phyloP scores from a whole-genome alignment of 2,329 filamentous ascomycete genomes.

The Aspergillus quadrilineatus region DNA sequence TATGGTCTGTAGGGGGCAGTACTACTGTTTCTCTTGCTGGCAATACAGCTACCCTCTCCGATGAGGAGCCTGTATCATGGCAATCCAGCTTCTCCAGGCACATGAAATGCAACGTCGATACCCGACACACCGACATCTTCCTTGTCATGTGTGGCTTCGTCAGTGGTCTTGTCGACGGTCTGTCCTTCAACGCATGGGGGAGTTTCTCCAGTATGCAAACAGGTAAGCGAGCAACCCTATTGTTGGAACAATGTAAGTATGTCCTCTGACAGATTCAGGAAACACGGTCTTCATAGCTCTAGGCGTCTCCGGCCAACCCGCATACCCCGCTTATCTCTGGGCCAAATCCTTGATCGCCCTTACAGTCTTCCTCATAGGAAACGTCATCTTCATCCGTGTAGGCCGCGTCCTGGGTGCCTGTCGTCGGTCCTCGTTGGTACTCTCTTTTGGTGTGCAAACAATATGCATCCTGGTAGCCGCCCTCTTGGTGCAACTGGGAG shows the following conservation, averaged over 20 bases:
- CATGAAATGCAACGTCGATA: conserved; percentile 25
- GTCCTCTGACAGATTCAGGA: conserved; percentile 27
- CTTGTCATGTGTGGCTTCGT: conserved; percentile 40
- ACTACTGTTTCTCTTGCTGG: conserved; percentile 26
- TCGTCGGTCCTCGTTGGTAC: conserved; percentile 39
- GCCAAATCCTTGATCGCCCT: conserved; percentile 46
- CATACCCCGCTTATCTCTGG: conserved; percentile 41
- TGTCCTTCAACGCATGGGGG: conserved; percentile 45
- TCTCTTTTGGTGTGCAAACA: conserved; percentile 43
- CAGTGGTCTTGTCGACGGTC: conserved; percentile 40
- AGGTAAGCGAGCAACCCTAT: conserved; percentile 25
- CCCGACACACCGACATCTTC: conserved; percentile 28
- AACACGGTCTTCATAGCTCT: conserved; percentile 47
- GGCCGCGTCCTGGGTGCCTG: conserved; percentile 33
- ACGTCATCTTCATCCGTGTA: conserved; percentile 40
- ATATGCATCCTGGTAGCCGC: conserved; percentile 35
- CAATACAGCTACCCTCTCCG: conserved; percentile 11
- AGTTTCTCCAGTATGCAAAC: conserved; percentile 47
- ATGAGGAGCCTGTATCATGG: conserved; percentile 13
- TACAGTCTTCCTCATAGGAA: conserved; percentile 38
- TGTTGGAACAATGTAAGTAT: background rate
- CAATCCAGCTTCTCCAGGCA: conserved; percentile 21
- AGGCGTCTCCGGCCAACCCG: conserved; percentile 43
- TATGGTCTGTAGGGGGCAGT: conserved; percentile 26
- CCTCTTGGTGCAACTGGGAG: conserved; percentile 33